Evolutionary conservation across 2,329 filamentous ascomycete species (phyloP).

Genomic region (Trichoderma sp.): DNA sequence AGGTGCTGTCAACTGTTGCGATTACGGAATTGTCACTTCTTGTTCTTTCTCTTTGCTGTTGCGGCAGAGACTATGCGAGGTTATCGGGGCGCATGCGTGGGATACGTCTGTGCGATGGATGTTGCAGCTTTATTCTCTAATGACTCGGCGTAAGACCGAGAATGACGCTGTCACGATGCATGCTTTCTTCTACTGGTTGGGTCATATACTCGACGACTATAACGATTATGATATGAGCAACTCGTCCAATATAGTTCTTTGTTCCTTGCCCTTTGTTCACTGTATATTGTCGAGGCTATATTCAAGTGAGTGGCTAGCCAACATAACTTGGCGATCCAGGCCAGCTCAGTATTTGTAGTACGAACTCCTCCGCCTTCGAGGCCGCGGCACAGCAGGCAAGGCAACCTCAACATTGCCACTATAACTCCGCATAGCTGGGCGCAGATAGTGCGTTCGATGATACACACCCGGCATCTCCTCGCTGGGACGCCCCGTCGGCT

Average conservation of each 20-base stretch:
- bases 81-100: too few species aligned
- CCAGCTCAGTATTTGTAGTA: constrained; percentile 20
- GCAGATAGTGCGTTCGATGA: neutral
- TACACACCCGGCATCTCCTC: constrained; percentile 1
- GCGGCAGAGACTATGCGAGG: too few species aligned
- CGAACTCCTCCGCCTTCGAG: constrained; percentile 21
- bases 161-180: constrained; percentile 8
- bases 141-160: neutral
- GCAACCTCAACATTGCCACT: neutral
- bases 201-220: neutral
- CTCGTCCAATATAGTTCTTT: neutral
- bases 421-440: neutral
- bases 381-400: neutral
- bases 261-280: too few species aligned
- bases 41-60: neutral
- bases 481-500: neutral
- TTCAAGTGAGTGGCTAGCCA: too few species aligned
- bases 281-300: too few species aligned
- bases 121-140: neutral
- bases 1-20: constrained; percentile 28
- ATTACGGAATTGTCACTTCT: neutral
- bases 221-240: neutral
- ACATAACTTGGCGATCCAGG: neutral
- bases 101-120: neutral
- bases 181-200: neutral